Base-by-base conservation (phyloP, 805 yeast genomes). In the Monosporozyma aquatica region DNA sequence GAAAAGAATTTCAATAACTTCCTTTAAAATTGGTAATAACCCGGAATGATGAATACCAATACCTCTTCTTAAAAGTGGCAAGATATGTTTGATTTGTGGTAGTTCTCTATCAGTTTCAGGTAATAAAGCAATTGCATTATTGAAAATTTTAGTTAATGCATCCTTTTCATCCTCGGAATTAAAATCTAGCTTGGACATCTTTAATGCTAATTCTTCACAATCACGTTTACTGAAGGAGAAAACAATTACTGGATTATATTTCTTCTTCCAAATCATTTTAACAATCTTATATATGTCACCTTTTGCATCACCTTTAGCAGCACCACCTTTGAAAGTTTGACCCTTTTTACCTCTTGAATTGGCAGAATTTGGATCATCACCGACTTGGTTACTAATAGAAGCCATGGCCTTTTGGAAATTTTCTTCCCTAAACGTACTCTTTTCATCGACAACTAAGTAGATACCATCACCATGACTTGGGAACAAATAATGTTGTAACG, bases 381-480 rank as follows among this genome's bases (percentile, higher is more conserved):
- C 97, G 51, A 74, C 67, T 46, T 74, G 76, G 53, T 82, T 89
- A 43, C 86, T 76, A 44, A 92, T 82, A 14, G 95, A 80, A 1
- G 95, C 86, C 98, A 92, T 92, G 1, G 97, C 97, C 62, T 87
- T 90, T 63, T 92, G 99, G 69, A 92, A 92, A 61, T 90, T 92
- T 56, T 92, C 98, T 63, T 92, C 99, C 54, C 97, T 76, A 64
- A 92, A 92, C 5, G 83, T 78, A 35, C 97, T 89, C 68, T 90
- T 89, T 66, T 92, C 99, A 60, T 92, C 99, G 36, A 92, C 97
- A 13, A 92, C 99, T 51, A 92, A 72, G 63, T 92, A 95, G 45
- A 92, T 92, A 46, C 99, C 99, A 60, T 86, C 95, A 43, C 98
- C 97, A 44, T 89, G 94, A n/a, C 95, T 94, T 22, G 99, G 98